Evolutionary conservation across 208 protist genomes (phyloP).

Genomic region (Trypanosoma theileri): DNA sequence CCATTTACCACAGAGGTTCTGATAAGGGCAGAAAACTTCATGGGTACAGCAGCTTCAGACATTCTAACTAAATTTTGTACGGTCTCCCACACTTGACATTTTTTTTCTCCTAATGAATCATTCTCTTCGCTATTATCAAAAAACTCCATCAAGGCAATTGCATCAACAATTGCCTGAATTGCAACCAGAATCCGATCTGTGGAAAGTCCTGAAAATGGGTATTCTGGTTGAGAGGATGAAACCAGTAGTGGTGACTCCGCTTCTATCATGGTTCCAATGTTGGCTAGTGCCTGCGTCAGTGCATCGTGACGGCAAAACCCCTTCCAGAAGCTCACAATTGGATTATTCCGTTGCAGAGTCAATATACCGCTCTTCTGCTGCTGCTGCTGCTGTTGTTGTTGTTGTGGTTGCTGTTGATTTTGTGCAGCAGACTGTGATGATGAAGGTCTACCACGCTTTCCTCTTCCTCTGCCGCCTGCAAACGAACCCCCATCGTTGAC

Average conservation of each 20-base stretch:
- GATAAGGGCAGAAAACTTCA: conserved; percentile 44
- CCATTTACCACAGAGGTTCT: background rate
- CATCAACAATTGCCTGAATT: conserved; percentile 24
- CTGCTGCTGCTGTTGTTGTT: no score
- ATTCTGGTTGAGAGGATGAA: background rate
- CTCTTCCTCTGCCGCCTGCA: no score
- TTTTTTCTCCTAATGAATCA: background rate
- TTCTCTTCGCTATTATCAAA: background rate
- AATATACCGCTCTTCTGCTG: background rate
- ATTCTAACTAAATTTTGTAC: conserved; percentile 48
- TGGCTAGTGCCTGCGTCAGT: conserved; percentile 22
- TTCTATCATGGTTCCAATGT: conserved; percentile 29
- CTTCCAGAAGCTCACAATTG: conserved; percentile 27
- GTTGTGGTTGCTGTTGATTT: no score
- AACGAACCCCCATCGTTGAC: no score
- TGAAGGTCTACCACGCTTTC: no score
- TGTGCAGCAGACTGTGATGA: no score
- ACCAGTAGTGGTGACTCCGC: conserved; percentile 9
- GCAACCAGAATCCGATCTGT: conserved; percentile 16
- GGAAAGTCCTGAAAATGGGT: conserved; percentile 26
- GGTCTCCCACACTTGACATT: conserved; percentile 9
- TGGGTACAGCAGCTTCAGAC: conserved; percentile 60
- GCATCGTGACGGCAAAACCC: conserved; percentile 19
- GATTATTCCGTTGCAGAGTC: conserved; percentile 10
- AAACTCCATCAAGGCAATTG: background rate